Percentiles rank a stretch among this genome's conserved stretches.
phyloP scores from a whole-genome alignment of 2,329 filamentous ascomycete genomes.

The Aspergillus sp. region DNA sequence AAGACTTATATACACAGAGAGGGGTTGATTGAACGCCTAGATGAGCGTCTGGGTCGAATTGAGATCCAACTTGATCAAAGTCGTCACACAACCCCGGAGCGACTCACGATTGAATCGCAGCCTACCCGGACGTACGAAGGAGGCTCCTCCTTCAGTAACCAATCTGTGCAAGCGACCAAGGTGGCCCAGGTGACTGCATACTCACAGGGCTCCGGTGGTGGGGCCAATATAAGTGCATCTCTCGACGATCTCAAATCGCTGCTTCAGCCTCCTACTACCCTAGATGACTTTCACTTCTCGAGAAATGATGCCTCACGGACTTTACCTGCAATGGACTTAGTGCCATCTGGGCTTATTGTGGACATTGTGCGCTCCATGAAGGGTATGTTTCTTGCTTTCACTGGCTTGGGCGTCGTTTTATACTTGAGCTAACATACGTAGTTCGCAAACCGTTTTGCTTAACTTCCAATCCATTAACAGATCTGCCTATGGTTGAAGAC shows the following conservation, averaged over 20 bases:
- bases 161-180: slow-evolving; percentile 23
- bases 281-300: slow-evolving; percentile 7
- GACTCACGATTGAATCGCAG: slow-evolving; percentile 2
- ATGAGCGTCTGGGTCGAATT: slow-evolving; percentile 17
- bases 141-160: slow-evolving; percentile 21
- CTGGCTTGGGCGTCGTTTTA: background rate
- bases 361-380: slow-evolving; percentile 8
- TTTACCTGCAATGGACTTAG: background rate
- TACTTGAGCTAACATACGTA: background rate
- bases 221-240: slow-evolving; percentile 12
- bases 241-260: slow-evolving; percentile 19
- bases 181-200: slow-evolving; percentile 16
- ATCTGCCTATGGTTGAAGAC: slow-evolving; percentile 23
- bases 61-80: slow-evolving; percentile 12
- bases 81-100: slow-evolving; percentile 3
- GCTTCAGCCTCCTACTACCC: slow-evolving; percentile 8
- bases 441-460: slow-evolving; percentile 24
- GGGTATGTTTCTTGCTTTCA: background rate
- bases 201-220: background rate
- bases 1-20: slow-evolving; percentile 13
- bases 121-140: slow-evolving; percentile 19
- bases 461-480: slow-evolving; percentile 24
- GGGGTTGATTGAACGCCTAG: slow-evolving; percentile 14
- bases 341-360: slow-evolving; percentile 6
- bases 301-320: background rate